phyloP scores from a whole-genome alignment of 2,329 filamentous ascomycete species.

The Truncatella angustata region DNA sequence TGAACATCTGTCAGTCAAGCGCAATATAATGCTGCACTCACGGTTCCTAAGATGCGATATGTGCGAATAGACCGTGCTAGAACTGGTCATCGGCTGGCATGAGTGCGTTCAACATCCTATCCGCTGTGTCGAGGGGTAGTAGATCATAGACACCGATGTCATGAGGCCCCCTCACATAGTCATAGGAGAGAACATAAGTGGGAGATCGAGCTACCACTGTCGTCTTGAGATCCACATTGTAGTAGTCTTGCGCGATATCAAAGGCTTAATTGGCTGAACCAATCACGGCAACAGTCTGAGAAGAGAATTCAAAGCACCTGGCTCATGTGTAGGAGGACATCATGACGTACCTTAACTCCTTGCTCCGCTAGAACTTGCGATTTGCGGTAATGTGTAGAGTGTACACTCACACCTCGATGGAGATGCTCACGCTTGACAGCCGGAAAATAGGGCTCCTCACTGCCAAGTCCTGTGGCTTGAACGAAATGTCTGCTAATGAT shows the following conservation, averaged over 20 bases:
- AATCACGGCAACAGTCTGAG: slow-evolving; percentile 31
- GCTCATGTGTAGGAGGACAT: too few relatives aligned
- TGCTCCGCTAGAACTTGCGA: slow-evolving; percentile 14
- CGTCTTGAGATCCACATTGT: slow-evolving; percentile 25
- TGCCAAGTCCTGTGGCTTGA: slow-evolving; percentile 24
- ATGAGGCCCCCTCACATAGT: slow-evolving; percentile 23
- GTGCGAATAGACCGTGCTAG: slow-evolving; percentile 16
- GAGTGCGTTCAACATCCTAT: slow-evolving; percentile 17
- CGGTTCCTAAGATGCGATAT: slow-evolving; percentile 28
- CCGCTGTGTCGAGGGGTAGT: slow-evolving; percentile 17
- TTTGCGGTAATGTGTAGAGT: slow-evolving; percentile 23
- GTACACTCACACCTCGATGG: slow-evolving; percentile 24
- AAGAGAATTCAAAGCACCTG: not conserved
- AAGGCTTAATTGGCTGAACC: slow-evolving; percentile 42
- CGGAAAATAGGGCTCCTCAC: slow-evolving; percentile 21
- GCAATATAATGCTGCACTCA: not conserved
- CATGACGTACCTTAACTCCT: slow-evolving; percentile 19
- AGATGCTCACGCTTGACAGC: slow-evolving; percentile 15
- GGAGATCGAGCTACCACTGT: slow-evolving; percentile 35
- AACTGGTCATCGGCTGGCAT: slow-evolving; percentile 20
- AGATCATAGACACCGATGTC: slow-evolving; percentile 29
- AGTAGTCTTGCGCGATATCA: slow-evolving; percentile 35
- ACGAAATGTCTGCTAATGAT: slow-evolving; percentile 22
- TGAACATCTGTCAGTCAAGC: not conserved
- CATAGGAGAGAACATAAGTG: slow-evolving; percentile 32